phyloP scores from a whole-genome alignment of 202 grass and related monocot genomes.

The Hordeum pubiflorum region DNA sequence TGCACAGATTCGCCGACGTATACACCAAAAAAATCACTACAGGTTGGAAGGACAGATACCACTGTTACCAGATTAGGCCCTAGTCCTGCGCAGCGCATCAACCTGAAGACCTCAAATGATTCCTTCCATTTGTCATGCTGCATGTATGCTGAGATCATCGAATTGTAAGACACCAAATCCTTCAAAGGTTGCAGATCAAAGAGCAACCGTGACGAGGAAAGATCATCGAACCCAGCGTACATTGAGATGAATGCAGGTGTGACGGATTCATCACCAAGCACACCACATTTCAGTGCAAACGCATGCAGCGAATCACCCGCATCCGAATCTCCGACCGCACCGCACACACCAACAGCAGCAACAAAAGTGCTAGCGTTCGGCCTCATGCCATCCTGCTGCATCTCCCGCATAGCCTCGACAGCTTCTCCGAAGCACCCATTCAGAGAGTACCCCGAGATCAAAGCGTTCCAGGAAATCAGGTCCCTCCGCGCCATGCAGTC shows the following conservation, averaged over 20 bases:
- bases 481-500: conserved; percentile 44
- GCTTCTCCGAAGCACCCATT: conserved; percentile 39
- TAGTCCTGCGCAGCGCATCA: conserved; percentile 30
- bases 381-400: conserved; percentile 32
- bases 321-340: neutral
- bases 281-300: conserved; percentile 51
- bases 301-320: conserved; percentile 30
- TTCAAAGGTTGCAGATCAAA: conserved; percentile 32
- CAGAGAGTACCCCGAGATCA: conserved; percentile 44
- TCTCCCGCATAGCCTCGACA: conserved; percentile 26
- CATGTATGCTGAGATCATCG: conserved; percentile 49
- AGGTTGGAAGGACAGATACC: conserved; percentile 53
- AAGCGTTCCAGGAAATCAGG: conserved; percentile 57
- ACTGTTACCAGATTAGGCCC: conserved; percentile 46
- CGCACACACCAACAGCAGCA: conserved; percentile 21
- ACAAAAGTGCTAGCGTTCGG: conserved; percentile 48
- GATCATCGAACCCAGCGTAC: conserved; percentile 38
- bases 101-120: conserved; percentile 36
- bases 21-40: conserved; percentile 38
- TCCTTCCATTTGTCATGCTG: conserved; percentile 38
- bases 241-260: conserved; percentile 48
- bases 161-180: conserved; percentile 52
- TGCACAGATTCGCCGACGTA: conserved; percentile 43
- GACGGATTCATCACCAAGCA: conserved; percentile 30
- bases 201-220: conserved; percentile 37